Base-by-base conservation (phyloP, 108 stramenopile species). In the Skeletonema tropicum region DNA sequence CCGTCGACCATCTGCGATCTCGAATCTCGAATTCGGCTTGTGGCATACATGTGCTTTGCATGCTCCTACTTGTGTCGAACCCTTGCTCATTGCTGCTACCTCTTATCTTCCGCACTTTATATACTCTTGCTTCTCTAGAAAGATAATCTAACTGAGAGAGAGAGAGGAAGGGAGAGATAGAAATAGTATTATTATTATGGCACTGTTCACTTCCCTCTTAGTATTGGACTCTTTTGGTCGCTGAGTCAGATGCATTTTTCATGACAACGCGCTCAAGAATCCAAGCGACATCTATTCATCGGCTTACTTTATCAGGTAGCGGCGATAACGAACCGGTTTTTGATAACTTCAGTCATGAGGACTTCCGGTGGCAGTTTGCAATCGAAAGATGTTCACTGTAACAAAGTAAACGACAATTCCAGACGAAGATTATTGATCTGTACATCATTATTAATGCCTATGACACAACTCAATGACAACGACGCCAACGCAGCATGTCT, bases 401-500 rank as follows among this genome's bases (percentile, higher is more conserved):
- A 45, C 42, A 5, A n/a, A 45, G 42, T 15, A 45, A 6, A 55
- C 25, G n/a, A 55, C 52, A 55, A 55, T 55, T 55, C 21, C 23
- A 23, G 52, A 55, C 52, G 52, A 25, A 25, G 1, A 21, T 49
- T 49, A 6, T 8, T 55, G 21, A 25, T 55, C 0, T 23, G 3
- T 25, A 9, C 39, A 31, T 60, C 41, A 14, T 26, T 66, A 21
- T 57, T 74, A 12, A 14, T 26, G 6, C 59, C 57, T 21, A 48
- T 60, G 13, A 21, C 65, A 32, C 30, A 42, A 45, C 57, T 66
- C 38, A 60, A 70, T 58, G 10, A 15, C 39, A 76, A 52, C 9
- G 8, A 19, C 15, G 36, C 71, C 23, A 7, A 70, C 57, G 90
- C 90, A 15, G 90, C 90, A n/a, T 92, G 91, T 68, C 74, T 92